A percentile compares a stretch with the other conserved stretches of the same genome.
Evolutionary conservation across 768 basidiomycete species (phyloP).

Genomic region (Phlebiopsis flavidoalba): DNA sequence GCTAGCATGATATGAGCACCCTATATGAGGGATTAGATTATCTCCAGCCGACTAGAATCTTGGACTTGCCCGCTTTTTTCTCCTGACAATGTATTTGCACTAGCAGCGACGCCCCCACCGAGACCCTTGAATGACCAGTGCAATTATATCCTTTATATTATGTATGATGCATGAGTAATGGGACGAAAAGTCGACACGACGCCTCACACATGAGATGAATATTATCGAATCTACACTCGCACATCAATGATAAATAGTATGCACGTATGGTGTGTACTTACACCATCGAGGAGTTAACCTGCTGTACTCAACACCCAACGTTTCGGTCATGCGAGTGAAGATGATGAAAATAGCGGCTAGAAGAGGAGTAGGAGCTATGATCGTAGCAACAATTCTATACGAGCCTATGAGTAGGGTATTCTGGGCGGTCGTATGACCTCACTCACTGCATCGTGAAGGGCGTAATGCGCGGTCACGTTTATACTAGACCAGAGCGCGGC

Average conservation of each 20-base stretch:
- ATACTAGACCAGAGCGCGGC: conserved; percentile 46
- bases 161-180: not conserved
- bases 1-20: conserved; percentile 56
- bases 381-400: conserved; percentile 34
- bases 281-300: conserved; percentile 33
- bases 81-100: conserved; percentile 18
- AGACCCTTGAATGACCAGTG: conserved; percentile 59
- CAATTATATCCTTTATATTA: conserved; percentile 41
- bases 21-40: conserved; percentile 13
- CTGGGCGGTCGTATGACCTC: not conserved
- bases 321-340: conserved; percentile 41
- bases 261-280: conserved; percentile 10
- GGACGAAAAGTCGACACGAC: not conserved
- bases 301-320: conserved; percentile 45
- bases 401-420: not conserved
- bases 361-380: conserved; percentile 52
- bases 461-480: conserved; percentile 14
- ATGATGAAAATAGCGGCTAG: conserved; percentile 54
- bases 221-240: conserved; percentile 21
- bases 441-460: conserved; percentile 43
- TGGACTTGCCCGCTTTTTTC: conserved; percentile 20
- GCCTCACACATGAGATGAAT: conserved; percentile 26
- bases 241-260: not conserved
- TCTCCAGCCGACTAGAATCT: not conserved
- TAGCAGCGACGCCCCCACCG: conserved; percentile 51